Conservation (phyloP, 345 rosid species). For the Noccaea bulbosa region DNA sequence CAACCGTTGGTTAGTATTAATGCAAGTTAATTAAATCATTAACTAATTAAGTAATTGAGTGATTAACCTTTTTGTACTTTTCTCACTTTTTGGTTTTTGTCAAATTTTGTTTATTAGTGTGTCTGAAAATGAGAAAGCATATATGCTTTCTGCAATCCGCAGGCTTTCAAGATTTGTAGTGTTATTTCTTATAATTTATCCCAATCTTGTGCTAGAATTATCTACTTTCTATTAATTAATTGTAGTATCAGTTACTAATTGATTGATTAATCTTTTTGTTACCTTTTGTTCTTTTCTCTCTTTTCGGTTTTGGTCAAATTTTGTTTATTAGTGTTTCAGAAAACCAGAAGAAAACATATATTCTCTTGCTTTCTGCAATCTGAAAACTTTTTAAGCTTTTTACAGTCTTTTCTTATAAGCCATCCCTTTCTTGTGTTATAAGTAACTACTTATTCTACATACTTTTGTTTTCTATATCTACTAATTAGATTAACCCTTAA, state of each 20-base stretch:
- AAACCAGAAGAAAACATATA: constrained; percentile 13
- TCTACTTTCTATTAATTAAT: background rate
- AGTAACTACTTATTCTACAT: background rate
- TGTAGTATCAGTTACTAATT: constrained; percentile 18
- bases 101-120: constrained; percentile 24
- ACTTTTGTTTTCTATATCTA: background rate
- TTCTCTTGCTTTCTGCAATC: constrained; percentile 12
- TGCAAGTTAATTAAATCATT: background rate
- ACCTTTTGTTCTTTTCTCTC: constrained; percentile 34
- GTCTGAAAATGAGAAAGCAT: constrained; percentile 32
- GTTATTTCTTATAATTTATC: background rate
- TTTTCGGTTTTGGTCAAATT: constrained; percentile 29
- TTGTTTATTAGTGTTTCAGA: constrained; percentile 17
- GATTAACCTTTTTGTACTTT: constrained; percentile 27
- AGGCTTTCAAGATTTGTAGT: constrained; percentile 25
- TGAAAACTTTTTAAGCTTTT: constrained; percentile 6
- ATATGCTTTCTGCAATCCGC: constrained; percentile 40
- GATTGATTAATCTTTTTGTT: constrained; percentile 11
- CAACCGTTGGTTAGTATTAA: constrained; percentile 74
- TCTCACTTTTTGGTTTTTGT: constrained; percentile 31
- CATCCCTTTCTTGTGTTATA: constrained; percentile 23
- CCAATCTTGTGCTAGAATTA: constrained; percentile 28
- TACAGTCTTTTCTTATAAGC: constrained; percentile 14
- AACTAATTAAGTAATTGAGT: constrained; percentile 25
- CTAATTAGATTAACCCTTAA: background rate